Conservation (phyloP, 139 green algal species). For the Micractinium sp. region DNA sequence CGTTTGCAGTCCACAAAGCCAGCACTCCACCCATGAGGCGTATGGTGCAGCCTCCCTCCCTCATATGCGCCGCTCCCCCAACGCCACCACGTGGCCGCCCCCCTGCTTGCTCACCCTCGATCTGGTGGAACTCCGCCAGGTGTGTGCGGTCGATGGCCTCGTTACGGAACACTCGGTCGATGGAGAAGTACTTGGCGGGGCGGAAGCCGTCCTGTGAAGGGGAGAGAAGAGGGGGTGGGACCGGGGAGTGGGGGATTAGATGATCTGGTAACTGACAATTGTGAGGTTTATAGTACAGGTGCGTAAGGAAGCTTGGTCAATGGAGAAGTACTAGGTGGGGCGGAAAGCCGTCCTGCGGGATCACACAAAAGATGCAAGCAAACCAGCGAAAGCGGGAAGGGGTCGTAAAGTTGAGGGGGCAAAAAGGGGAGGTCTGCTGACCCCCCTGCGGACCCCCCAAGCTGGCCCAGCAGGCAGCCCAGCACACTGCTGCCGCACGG, state of each 20-base stretch:
- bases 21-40: no score
- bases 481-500: neutral
- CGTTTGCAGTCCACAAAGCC: no score
- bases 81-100: no score
- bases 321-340: slow-evolving; percentile 91
- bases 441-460: no score
- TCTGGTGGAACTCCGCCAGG: slow-evolving; percentile 99
- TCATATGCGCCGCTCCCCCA: no score
- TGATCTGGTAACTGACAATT: neutral
- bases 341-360: no score
- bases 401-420: no score
- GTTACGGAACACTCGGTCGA: slow-evolving; percentile 99
- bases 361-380: no score
- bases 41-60: no score
- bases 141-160: slow-evolving; percentile 98
- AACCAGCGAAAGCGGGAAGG: no score
- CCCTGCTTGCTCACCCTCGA: slow-evolving; percentile 78
- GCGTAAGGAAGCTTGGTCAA: slow-evolving; percentile 87
- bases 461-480: no score
- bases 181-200: slow-evolving; percentile 91
- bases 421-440: neutral
- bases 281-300: neutral
- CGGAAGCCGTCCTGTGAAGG: slow-evolving; percentile 64
- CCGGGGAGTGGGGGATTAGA: no score
- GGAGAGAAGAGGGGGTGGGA: neutral